Conservation (phyloP, 78 protist genomes). For the Dictyostelium intermedium region DNA sequence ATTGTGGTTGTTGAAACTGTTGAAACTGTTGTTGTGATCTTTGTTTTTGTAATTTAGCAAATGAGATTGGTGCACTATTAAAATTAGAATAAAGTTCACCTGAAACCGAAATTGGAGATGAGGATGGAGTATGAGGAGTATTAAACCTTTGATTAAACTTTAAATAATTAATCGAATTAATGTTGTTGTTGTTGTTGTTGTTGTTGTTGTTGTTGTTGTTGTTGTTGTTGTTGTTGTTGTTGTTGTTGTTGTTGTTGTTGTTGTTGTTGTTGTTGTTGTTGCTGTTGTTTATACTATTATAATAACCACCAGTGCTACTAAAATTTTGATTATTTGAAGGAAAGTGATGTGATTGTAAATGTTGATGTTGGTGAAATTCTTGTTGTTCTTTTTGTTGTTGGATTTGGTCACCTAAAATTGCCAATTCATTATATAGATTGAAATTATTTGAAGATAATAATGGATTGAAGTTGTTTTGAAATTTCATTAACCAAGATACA, state of each 20-base stretch:
- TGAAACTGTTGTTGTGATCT: constrained; percentile 8
- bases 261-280: neutral
- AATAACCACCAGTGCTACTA: neutral
- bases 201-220: neutral
- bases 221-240: neutral
- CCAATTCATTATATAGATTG: constrained; percentile 20
- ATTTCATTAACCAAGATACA: constrained; percentile 63
- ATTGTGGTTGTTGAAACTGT: constrained; percentile 19
- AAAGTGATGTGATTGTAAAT: neutral
- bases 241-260: neutral
- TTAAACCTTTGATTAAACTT: neutral
- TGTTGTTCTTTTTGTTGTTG: neutral
- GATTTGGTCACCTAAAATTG: neutral
- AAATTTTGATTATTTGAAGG: neutral
- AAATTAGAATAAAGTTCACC: constrained; percentile 11
- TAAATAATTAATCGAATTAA: neutral
- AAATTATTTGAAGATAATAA: constrained; percentile 7
- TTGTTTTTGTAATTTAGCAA: constrained; percentile 16
- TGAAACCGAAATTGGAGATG: constrained; percentile 45
- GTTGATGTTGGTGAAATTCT: neutral
- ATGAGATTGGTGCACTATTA: neutral
- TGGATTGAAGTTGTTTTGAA: constrained; percentile 50
- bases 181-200: neutral
- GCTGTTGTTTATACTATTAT: neutral
- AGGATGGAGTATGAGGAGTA: constrained; percentile 30